A percentile compares a stretch with the other conserved stretches of the same genome.
Evolutionary conservation across 2,329 filamentous ascomycete genomes (phyloP).

Genomic region (Falciphora oryzae): DNA sequence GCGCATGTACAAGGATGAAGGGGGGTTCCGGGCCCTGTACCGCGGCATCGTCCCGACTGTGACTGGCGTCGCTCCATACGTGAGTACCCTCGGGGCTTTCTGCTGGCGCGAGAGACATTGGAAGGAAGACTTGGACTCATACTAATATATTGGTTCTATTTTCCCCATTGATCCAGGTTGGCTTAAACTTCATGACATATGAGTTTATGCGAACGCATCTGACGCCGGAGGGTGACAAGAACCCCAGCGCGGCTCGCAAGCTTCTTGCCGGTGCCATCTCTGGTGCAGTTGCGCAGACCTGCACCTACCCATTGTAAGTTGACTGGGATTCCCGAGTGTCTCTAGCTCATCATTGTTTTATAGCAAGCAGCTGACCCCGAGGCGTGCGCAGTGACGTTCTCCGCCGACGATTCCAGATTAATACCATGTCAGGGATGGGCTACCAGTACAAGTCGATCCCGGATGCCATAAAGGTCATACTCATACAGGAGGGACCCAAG

Average conservation of each 20-base stretch:
- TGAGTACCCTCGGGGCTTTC: constrained; percentile 29
- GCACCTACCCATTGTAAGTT: constrained; percentile 93
- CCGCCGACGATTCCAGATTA: constrained; percentile 92
- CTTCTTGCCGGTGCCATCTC: constrained; percentile 86
- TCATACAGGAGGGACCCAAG: constrained; percentile 73
- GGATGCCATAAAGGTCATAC: constrained; percentile 76
- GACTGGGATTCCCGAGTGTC: neutral
- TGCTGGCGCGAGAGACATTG: neutral
- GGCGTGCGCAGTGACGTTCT: constrained; percentile 66
- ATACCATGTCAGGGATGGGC: constrained; percentile 98
- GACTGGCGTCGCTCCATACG: constrained; percentile 92
- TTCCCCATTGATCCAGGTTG: constrained; percentile 54
- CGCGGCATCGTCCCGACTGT: constrained; percentile 91
- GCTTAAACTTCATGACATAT: constrained; percentile 98
- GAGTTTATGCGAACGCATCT: constrained; percentile 79
- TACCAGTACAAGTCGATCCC: constrained; percentile 87
- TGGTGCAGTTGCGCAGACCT: constrained; percentile 94
- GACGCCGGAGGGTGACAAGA: constrained; percentile 80
- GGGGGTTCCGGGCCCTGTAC: constrained; percentile 80
- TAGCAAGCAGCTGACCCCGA: neutral
- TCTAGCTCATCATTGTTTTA: neutral
- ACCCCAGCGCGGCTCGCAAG: constrained; percentile 75
- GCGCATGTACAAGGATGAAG: constrained; percentile 86
- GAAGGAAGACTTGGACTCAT: neutral
- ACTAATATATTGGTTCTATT: constrained; percentile 7